Evolutionary conservation across 106 monocot genomes (phyloP).

Genomic region (Acorus gramineus): DNA sequence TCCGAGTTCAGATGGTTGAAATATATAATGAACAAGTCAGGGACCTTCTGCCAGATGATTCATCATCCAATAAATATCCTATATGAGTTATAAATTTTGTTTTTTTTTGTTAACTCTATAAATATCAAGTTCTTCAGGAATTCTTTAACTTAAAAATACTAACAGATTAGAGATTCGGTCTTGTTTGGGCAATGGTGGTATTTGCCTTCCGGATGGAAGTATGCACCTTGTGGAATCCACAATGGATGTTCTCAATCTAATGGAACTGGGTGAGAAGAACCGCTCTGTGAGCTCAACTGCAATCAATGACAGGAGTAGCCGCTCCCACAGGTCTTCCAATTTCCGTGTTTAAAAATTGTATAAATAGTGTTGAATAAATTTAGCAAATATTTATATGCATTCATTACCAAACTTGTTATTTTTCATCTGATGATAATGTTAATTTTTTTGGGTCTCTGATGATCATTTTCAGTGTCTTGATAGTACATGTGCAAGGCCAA

Average conservation of each 20-base stretch:
- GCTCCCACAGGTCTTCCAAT: constrained; percentile 59
- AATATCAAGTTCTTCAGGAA: background rate
- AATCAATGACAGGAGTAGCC: constrained; percentile 70
- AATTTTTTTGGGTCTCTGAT: constrained; percentile 9
- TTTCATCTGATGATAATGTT: background rate
- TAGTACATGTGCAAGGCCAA: constrained; percentile 51
- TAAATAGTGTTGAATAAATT: too few relatives aligned
- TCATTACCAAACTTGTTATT: too few relatives aligned
- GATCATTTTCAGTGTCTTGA: constrained; percentile 45
- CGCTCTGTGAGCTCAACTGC: constrained; percentile 63
- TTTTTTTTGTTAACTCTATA: background rate
- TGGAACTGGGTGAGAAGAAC: constrained; percentile 52
- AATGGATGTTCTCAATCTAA: constrained; percentile 52
- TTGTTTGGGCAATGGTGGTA: constrained; percentile 45
- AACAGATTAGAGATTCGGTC: constrained; percentile 51
- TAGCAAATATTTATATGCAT: too few relatives aligned
- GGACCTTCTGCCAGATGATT: constrained; percentile 56
- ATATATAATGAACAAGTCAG: constrained; percentile 84
- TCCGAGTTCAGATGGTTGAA: constrained; percentile 80
- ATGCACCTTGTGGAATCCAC: constrained; percentile 55
- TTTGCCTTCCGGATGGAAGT: constrained; percentile 69
- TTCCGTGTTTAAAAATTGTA: background rate
- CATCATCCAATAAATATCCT: constrained; percentile 78
- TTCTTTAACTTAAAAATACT: constrained; percentile 26
- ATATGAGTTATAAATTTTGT: background rate